A percentile compares a stretch with the other conserved stretches of the same genome.
Evolutionary conservation across 139 green algal genomes (phyloP).

Genomic region (Picochlorum sp.): DNA sequence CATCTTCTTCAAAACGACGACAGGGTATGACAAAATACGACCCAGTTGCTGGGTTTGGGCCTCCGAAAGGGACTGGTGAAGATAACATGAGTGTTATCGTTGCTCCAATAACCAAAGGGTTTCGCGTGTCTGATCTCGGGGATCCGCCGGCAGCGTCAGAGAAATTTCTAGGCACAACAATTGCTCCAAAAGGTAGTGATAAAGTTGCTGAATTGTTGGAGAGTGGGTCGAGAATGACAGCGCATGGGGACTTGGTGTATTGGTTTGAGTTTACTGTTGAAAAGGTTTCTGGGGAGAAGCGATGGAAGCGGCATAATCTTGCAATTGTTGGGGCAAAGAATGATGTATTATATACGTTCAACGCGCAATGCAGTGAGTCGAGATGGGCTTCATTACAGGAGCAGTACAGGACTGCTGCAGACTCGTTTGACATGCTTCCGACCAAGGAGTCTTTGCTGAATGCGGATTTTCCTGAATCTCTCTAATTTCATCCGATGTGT

Average conservation of each 20-base stretch:
- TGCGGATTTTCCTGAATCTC: constrained; percentile 3
- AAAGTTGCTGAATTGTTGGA: constrained; percentile 45
- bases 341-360: constrained; percentile 66
- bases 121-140: constrained; percentile 57
- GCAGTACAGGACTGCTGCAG: neutral
- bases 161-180: constrained; percentile 50
- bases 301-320: constrained; percentile 77
- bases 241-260: constrained; percentile 52
- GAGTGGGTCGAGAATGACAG: constrained; percentile 21
- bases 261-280: constrained; percentile 70
- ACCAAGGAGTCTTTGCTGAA: neutral
- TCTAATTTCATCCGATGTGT: neutral
- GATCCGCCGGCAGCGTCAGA: constrained; percentile 35
- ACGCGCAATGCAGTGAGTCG: constrained; percentile 53
- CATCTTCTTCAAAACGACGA: neutral
- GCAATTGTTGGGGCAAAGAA: constrained; percentile 48
- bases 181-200: constrained; percentile 35
- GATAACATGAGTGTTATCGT: constrained; percentile 86
- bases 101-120: constrained; percentile 65
- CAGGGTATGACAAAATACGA: constrained; percentile 29
- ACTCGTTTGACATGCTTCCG: constrained; percentile 1
- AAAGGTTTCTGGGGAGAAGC: neutral
- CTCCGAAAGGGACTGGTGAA: constrained; percentile 71
- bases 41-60: constrained; percentile 75
- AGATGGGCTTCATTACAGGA: constrained; percentile 28